A percentile compares a stretch with the other conserved stretches of the same genome.
These are phyloP conservation scores for Piper betle DNA, from an alignment of 164 flowering plant genomes.

Conservation along the genomic window DNA sequence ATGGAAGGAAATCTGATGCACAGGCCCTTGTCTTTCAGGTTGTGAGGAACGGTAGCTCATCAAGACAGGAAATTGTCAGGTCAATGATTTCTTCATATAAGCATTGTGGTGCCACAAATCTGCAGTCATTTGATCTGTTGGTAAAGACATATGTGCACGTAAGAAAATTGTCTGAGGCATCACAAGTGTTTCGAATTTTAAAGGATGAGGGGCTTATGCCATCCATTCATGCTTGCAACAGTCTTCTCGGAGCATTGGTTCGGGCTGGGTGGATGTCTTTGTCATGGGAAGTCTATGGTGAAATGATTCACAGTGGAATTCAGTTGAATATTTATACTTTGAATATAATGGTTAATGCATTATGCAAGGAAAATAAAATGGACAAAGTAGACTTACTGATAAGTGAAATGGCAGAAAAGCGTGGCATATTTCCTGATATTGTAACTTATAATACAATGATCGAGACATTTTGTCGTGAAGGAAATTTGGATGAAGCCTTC, in stretches of 20 bases:
- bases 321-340: slow-evolving; percentile 62
- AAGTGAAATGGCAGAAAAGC: slow-evolving; percentile 43
- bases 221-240: slow-evolving; percentile 67
- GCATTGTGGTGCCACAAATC: slow-evolving; percentile 34
- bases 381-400: slow-evolving; percentile 29
- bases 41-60: slow-evolving; percentile 65
- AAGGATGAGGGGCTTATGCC: slow-evolving; percentile 33
- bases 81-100: slow-evolving; percentile 28
- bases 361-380: slow-evolving; percentile 57
- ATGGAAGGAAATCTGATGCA: slow-evolving; percentile 53
- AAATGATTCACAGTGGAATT: slow-evolving; percentile 28
- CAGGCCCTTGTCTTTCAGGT: slow-evolving; percentile 65
- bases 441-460: slow-evolving; percentile 75
- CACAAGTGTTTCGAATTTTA: slow-evolving; percentile 48
- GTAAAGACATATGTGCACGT: slow-evolving; percentile 81
- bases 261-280: slow-evolving; percentile 70
- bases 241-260: slow-evolving; percentile 76
- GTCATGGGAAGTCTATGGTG: slow-evolving; percentile 61
- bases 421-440: slow-evolving; percentile 45
- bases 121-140: slow-evolving; percentile 58
- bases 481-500: slow-evolving; percentile 50
- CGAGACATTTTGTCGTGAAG: slow-evolving; percentile 43
- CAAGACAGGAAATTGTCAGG: slow-evolving; percentile 49
- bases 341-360: slow-evolving; percentile 76
- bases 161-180: slow-evolving; percentile 58